These are phyloP conservation scores for Suillus subaureus DNA, from an alignment of 768 basidiomycete species.

Conservation along the genomic window DNA sequence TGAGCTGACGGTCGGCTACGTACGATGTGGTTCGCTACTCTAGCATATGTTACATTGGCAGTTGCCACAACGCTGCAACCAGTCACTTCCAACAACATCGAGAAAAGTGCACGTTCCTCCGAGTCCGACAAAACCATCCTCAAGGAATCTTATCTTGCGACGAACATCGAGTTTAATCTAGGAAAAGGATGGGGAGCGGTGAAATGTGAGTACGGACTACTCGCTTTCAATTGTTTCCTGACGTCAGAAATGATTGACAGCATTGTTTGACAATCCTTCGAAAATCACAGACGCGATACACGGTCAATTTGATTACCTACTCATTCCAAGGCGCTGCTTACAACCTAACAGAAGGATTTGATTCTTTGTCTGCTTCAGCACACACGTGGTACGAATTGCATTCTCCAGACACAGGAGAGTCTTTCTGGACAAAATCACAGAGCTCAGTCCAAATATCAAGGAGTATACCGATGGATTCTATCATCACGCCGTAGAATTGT, in stretches of 20 bases:
- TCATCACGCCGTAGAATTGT: background rate
- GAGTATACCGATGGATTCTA: background rate
- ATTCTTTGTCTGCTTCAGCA: constrained; percentile 1
- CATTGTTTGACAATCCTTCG: background rate
- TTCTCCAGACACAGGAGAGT: background rate
- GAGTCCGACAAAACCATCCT: background rate
- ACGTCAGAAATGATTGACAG: background rate
- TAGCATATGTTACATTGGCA: background rate
- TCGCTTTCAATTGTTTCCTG: background rate
- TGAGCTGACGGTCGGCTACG: no score
- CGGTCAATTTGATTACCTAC: constrained; percentile 1
- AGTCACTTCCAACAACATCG: background rate
- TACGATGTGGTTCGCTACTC: background rate
- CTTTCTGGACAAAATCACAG: background rate
- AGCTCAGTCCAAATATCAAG: background rate
- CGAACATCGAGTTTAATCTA: background rate
- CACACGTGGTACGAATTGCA: background rate
- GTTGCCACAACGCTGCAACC: background rate
- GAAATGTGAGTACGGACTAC: background rate
- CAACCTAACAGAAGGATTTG: background rate
- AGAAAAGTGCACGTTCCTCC: no score
- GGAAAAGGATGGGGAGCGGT: background rate
- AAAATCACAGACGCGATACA: background rate
- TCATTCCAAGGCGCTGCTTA: background rate
- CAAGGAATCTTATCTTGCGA: background rate